phyloP scores from a whole-genome alignment of 139 green algal species.

The Coccomyxa sp. region DNA sequence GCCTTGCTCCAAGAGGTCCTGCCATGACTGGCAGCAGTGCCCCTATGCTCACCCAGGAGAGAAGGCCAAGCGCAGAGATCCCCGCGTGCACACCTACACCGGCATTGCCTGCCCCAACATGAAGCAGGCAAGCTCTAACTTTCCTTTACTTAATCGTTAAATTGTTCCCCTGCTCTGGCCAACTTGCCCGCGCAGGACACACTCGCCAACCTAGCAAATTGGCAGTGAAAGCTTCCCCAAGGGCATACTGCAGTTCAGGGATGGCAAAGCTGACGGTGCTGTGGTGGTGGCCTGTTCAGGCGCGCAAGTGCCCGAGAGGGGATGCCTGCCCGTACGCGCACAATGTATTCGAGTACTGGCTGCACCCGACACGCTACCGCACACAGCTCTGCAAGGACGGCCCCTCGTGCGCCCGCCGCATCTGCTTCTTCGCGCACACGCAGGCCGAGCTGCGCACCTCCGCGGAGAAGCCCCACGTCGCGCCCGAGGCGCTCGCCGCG shows the following conservation, averaged over 20 bases:
- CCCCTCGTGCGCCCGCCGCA: constrained; percentile 60
- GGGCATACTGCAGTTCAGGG: background rate
- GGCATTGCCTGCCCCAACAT: constrained; percentile 93
- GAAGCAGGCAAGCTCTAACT: constrained; percentile 55
- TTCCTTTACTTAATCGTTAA: too few relatives aligned
- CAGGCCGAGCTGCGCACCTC: constrained; percentile 72
- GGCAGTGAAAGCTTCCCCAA: too few relatives aligned
- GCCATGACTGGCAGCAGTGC: constrained; percentile 70
- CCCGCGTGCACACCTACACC: constrained; percentile 74
- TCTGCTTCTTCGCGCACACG: constrained; percentile 94
- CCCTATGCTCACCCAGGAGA: constrained; percentile 93
- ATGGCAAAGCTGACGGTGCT: background rate
- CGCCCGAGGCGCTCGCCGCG: constrained; percentile 36
- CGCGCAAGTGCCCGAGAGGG: constrained; percentile 60
- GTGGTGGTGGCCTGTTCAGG: constrained; percentile 25
- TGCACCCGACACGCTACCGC: constrained; percentile 82
- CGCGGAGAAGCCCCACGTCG: constrained; percentile 46
- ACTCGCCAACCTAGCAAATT: too few relatives aligned
- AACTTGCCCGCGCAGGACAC: too few relatives aligned
- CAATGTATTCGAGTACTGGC: constrained; percentile 92
- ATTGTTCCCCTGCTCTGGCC: too few relatives aligned
- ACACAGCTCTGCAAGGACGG: constrained; percentile 93
- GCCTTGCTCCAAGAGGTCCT: constrained; percentile 69
- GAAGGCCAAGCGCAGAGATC: constrained; percentile 87
- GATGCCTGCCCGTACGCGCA: constrained; percentile 80